phyloP scores from a whole-genome alignment of 2,329 filamentous ascomycete species.

The Botrytis fabae region DNA sequence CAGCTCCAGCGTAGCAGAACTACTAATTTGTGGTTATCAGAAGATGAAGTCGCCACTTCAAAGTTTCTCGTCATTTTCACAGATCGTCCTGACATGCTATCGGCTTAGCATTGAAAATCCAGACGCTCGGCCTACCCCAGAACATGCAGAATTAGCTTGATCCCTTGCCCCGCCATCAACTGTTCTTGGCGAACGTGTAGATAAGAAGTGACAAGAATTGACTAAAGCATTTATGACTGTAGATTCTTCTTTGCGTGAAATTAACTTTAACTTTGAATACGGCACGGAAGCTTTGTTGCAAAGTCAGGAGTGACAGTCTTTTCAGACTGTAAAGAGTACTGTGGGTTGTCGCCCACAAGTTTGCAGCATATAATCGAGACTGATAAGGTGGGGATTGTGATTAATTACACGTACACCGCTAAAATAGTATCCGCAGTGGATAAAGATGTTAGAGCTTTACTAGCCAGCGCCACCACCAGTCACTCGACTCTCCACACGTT shows the following conservation, averaged over 20 bases:
- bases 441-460: not conserved
- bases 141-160: not conserved
- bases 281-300: not conserved
- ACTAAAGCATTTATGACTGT: not conserved
- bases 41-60: not conserved
- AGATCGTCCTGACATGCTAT: not conserved
- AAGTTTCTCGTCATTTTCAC: not conserved
- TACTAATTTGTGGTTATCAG: not conserved
- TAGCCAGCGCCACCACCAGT: not conserved
- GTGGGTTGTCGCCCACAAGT: not conserved
- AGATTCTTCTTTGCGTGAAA: not conserved
- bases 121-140: slow-evolving; percentile 17
- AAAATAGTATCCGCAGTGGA: not conserved
- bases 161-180: not conserved
- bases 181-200: not conserved
- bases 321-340: not conserved
- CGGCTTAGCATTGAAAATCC: not conserved
- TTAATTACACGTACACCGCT: not conserved
- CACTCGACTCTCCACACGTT: not conserved
- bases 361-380: not conserved
- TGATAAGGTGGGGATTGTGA: not conserved
- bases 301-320: not conserved
- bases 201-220: not conserved
- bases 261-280: not conserved
- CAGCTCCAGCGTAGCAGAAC: not conserved